Evolutionary conservation across 2,329 filamentous ascomycete genomes (phyloP), one percentile per base, ranked within the genome.

Genomic region (Fusarium oligoseptatum): DNA sequence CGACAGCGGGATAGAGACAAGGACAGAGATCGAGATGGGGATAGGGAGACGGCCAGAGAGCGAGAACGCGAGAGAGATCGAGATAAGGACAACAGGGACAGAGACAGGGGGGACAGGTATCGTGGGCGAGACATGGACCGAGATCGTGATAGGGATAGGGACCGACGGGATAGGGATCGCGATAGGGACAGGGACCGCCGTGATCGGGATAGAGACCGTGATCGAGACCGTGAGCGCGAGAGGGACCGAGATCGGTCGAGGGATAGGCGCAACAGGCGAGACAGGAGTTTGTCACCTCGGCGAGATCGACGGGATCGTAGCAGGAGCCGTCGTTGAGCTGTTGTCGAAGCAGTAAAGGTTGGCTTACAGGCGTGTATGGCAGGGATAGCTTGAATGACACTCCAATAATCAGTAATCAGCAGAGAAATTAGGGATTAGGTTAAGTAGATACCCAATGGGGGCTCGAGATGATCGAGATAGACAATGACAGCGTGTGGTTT

Each of bases 261-360:
- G 52, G 73, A 75, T 17, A 71, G 73, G 79, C 56, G 79, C 77
- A 67, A 75, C 41, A 75, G 48, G 77, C 79, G 60, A 61, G 79
- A 72, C 7, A 68, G 73, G 24, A 84, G 81, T 67, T n/a, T 78
- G 45, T 84, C 82, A 10, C 81, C 82, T 11, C 80, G 81, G 8
- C 78, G 81, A 58, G 80, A 83, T 45, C 73, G 83, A 58, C 78
- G 82, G n/a, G 78, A 81, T 34, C 80, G 78, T 80, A 87, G 69
- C 80, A 81, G 76, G 78, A 83, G 65, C 78, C 85, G 80, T 82
- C 83, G 75, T 79, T 85, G 80, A 83, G 34, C 17, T n/a, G 48
- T 29, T 5, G 48, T 32, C 17, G 7, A 55, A 87, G 67, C 79
- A 81, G 41, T 80, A 84, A 56, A 81, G 80, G 63, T 79, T 80